Evolutionary conservation across 768 basidiomycete genomes (phyloP), one percentile per base, ranked within the genome.

Genomic region (Serendipita sp.): DNA sequence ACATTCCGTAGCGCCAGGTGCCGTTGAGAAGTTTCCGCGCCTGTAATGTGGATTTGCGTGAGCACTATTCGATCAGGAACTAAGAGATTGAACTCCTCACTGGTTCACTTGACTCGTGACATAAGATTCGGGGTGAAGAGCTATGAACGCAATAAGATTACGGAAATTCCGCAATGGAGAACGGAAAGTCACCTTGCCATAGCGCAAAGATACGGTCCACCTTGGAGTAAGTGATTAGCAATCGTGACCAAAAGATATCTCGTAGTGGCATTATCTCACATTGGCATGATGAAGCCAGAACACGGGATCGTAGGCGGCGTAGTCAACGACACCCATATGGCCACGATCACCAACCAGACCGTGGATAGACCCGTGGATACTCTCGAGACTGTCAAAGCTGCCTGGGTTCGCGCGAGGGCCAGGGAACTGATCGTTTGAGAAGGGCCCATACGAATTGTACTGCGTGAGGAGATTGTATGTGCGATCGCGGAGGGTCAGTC

Each of bases 171-270:
- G n/a, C n/a, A n/a, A n/a, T n/a, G n/a, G n/a, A n/a, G n/a, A n/a
- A n/a, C n/a, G n/a, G n/a, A n/a, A n/a, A n/a, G n/a, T n/a, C n/a
- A 51, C 48, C 48, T 51, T 73, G 70, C 81, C 80, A 82, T 17
- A 82, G 70, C 5, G 79, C 72, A 24, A 81, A 70, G 64, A 80
- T n/a, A 22, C 80, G 76, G 64, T 82, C 81, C 26, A 81, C 79
- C 50, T 82, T n/a, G n/a, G n/a, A 79, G 63, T 69, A 65, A 26
- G 14, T 14, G 38, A 38, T 38, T 14, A 14, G 5, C 38, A 38
- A 14, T 20, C 24, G 20, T 26, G n/a, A 9, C 3, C 2, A 20
- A 17, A 4, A 45, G 44, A 16, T 61, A 7, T n/a, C 42, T n/a
- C 2, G 20, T 11, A n/a, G 2, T 11, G 22, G 9, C 14, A 17